A percentile compares a stretch with the other conserved stretches of the same genome.
Conservation (phyloP, 139 green algal species). For the Eudorina sp. region DNA sequence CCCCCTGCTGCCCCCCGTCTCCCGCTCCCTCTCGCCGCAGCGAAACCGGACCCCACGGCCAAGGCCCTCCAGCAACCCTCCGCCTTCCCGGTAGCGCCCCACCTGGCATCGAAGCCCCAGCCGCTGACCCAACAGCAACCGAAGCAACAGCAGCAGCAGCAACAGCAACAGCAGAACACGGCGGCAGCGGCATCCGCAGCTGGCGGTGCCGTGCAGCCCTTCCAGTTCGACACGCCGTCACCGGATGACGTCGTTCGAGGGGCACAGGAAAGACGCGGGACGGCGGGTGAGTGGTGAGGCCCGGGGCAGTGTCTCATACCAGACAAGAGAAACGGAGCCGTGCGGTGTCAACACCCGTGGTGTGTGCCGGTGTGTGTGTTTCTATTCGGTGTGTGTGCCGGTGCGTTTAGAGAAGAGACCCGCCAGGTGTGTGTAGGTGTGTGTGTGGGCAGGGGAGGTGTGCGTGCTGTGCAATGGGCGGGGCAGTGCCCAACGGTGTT, state of each 20-base stretch:
- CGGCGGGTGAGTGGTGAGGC: not conserved
- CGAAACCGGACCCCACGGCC: constrained; percentile 49
- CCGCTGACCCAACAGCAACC: not conserved
- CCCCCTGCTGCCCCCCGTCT: no score
- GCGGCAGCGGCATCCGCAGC: not conserved
- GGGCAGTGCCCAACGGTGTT: no score
- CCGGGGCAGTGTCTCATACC: no score
- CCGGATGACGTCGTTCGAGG: constrained; percentile 74
- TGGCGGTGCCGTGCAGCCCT: constrained; percentile 23
- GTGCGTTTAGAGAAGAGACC: no score
- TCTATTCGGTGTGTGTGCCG: no score
- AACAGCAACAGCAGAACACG: constrained; percentile 9
- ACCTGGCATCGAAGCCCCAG: constrained; percentile 13
- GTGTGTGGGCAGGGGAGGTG: not conserved
- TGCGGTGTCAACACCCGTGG: no score
- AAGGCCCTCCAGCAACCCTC: constrained; percentile 42
- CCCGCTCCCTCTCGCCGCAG: constrained; percentile 13
- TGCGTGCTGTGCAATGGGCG: not conserved
- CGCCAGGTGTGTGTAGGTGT: no score
- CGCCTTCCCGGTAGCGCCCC: constrained; percentile 41
- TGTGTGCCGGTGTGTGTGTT: no score
- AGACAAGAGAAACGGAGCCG: no score
- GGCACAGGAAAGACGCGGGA: constrained; percentile 57
- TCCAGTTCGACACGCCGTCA: constrained; percentile 78
- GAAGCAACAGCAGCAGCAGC: not conserved